Conservation (phyloP, 73 alveolate species). For the Paramecium tetraurelia region DNA sequence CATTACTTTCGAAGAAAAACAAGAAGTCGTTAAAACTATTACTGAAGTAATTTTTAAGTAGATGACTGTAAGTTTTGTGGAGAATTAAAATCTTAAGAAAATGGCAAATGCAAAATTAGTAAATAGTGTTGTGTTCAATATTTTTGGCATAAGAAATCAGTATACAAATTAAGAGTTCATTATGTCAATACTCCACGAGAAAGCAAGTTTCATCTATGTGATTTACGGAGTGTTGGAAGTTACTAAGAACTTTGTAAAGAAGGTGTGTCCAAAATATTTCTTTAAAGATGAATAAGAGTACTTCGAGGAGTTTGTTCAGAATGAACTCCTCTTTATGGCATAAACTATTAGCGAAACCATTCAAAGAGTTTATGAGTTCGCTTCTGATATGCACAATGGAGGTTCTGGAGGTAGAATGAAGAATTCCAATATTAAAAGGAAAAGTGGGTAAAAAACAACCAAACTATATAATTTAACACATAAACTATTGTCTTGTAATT, state of each 20-base stretch:
- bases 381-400: background rate
- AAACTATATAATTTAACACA: background rate
- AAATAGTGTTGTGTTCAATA: background rate
- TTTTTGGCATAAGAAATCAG: background rate
- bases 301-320: background rate
- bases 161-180: background rate
- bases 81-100: background rate
- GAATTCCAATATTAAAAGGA: background rate
- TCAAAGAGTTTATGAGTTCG: background rate
- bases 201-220: background rate
- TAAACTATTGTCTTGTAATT: background rate
- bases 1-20: background rate
- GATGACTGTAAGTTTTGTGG: background rate
- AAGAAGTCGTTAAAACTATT: background rate
- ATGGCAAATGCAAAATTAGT: background rate
- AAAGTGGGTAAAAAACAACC: background rate
- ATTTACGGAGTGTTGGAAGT: background rate
- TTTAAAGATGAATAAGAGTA: background rate
- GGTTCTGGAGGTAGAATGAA: background rate
- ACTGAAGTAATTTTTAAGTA: background rate
- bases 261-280: constrained; percentile 12
- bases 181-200: background rate
- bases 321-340: background rate
- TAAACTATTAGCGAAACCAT: background rate
- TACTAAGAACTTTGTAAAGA: background rate